Evolutionary conservation across 164 flowering plant genomes (phyloP).

Genomic region (Echeveria elegans): DNA sequence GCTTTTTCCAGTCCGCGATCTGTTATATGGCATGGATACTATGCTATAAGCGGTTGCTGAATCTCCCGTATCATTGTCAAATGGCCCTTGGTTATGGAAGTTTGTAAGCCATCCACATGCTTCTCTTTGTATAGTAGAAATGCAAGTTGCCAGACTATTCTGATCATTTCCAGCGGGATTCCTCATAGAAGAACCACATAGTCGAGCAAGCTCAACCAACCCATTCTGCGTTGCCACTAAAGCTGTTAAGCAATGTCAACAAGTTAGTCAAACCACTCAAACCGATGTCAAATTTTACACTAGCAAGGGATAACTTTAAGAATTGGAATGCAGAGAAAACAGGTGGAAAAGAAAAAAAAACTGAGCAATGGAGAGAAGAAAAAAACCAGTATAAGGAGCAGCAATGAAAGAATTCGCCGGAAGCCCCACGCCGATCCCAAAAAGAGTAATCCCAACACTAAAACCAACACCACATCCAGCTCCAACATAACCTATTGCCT

Average conservation of each 20-base stretch:
- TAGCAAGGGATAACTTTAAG: not conserved
- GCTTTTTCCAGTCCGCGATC: conserved; percentile 18
- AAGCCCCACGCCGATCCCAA: conserved; percentile 87
- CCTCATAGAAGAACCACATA: conserved; percentile 19
- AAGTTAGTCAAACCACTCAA: not conserved
- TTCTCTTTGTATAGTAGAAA: conserved; percentile 22
- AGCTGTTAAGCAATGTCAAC: conserved; percentile 20
- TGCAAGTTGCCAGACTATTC: conserved; percentile 24
- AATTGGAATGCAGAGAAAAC: not conserved
- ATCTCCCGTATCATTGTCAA: conserved; percentile 12
- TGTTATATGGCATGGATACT: conserved; percentile 12
- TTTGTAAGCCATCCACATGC: conserved; percentile 17
- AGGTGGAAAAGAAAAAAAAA: not conserved
- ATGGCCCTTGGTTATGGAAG: conserved; percentile 13
- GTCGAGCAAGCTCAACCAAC: conserved; percentile 19
- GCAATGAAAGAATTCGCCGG: conserved; percentile 53
- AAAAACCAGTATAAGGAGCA: conserved; percentile 56
- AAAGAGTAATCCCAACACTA: conserved; percentile 75
- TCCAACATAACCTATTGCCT: conserved; percentile 89
- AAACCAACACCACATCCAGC: conserved; percentile 95
- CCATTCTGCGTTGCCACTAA: conserved; percentile 24
- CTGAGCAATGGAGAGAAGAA: not conserved
- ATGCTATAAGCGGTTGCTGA: conserved; percentile 13
- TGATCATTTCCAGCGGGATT: conserved; percentile 22
- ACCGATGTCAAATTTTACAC: not conserved